Conservation (phyloP, 208 protist species). For the Crithidia acanthocephali region DNA sequence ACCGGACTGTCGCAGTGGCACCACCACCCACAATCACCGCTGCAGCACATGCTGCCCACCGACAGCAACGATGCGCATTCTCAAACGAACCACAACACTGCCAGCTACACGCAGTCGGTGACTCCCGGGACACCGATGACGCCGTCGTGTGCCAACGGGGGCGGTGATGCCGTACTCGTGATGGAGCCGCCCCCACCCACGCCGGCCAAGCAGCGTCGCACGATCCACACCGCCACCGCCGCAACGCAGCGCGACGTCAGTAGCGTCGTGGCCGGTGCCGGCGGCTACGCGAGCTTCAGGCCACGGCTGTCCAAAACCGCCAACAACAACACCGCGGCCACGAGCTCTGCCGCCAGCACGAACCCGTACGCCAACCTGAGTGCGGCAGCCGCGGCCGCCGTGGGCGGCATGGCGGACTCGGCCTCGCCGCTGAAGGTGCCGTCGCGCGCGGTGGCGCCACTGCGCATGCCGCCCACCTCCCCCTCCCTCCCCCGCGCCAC, state of each 20-base stretch:
- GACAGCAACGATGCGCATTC: not conserved
- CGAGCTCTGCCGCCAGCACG: not conserved
- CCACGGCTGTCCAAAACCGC: not conserved
- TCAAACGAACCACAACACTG: not conserved
- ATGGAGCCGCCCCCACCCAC: slow-evolving; percentile 35
- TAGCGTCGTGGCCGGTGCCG: not conserved
- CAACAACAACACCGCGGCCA: not conserved
- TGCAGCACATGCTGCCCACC: not conserved
- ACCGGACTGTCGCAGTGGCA: slow-evolving; percentile 5
- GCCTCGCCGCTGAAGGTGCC: slow-evolving; percentile 9
- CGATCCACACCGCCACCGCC: slow-evolving; percentile 35
- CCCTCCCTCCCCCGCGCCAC: not conserved
- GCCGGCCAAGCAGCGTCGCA: slow-evolving; percentile 63
- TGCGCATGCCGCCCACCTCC: not conserved
- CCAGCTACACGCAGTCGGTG: not conserved
- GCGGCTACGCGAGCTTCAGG: not conserved
- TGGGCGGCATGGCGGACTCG: not conserved
- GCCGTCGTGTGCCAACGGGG: slow-evolving; percentile 8
- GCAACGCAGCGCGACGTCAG: not conserved
- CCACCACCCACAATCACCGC: not conserved
- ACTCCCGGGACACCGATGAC: slow-evolving; percentile 20
- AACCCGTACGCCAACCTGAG: not conserved
- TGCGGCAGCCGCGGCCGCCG: not conserved
- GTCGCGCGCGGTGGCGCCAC: not conserved
- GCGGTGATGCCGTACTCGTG: slow-evolving; percentile 18